Evolutionary conservation across 495 filamentous ascomycete genomes (phyloP), one percentile per base, ranked within the genome.

Genomic region (Pseudoneurospora amorphoporcata): DNA sequence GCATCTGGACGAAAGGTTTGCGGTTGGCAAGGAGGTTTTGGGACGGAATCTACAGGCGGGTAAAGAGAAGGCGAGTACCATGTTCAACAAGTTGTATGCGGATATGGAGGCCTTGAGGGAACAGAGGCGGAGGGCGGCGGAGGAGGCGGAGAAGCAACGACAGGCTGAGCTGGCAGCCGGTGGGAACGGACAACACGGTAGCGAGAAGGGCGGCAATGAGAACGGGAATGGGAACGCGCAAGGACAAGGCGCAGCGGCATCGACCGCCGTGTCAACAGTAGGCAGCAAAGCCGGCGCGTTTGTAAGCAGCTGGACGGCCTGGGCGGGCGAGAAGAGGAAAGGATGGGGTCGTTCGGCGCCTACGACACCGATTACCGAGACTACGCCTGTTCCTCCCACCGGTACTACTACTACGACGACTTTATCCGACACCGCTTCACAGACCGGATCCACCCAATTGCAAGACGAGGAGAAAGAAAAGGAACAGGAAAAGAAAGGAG

Each of bases 271-370:
- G 16, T 86, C 85, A 71, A 89, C 89, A 2, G 92, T 92, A 0
- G 83, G 90, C 10, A 87, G 90, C 74, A 91, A 90, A 74, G 95
- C 95, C 10, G 88, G 93, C 19, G 91, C 95, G 6, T 99, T 97
- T 76, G 85, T 99, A 68, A 94, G 91, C 69, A 96, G 93, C 37
- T 98, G 96, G 96, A 90, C 94, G n/a, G 83, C 88, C 3, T 99
- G 95, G 95, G 95, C 95, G 7, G 90, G 89, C 39, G 94, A 99
- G 82, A 97, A 96, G 82, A 85, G 91, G 68, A 93, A 91, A 77
- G 86, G 88, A 8, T 88, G 87, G 84, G 85, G 83, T 68, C 78
- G 84, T 8, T 72, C 81, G 35, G 81, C 74, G 16, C n/a, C 29
- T 9, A 65, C 70, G 43, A 68, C 70, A 40, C 53, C 53, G 12